These are phyloP conservation scores for Millerago galiae DNA, from an alignment of 805 yeast species.

Conservation along the genomic window DNA sequence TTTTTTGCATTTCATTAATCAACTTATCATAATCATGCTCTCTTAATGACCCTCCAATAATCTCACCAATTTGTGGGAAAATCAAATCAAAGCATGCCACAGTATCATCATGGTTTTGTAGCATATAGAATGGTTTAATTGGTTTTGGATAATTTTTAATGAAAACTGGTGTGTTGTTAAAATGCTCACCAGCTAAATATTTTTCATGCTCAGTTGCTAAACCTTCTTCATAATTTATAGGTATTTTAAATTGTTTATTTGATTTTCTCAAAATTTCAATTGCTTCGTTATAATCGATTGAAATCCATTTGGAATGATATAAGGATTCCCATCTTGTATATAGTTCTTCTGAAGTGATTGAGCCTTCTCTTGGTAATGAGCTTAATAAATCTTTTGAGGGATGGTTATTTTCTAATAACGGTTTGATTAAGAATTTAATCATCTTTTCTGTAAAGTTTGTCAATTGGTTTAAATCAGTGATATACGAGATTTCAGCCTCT, in stretches of 20 bases:
- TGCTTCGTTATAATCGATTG: constrained; percentile 74
- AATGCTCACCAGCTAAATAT: constrained; percentile 70
- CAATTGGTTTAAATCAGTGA: constrained; percentile 50
- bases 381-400: constrained; percentile 17
- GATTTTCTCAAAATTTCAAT: constrained; percentile 39
- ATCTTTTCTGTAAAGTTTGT: constrained; percentile 63
- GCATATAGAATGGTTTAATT: constrained; percentile 93
- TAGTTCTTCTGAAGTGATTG: constrained; percentile 31
- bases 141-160: constrained; percentile 79
- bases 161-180: constrained; percentile 64
- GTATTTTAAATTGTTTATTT: constrained; percentile 31
- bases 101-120: constrained; percentile 44
- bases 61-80: constrained; percentile 88
- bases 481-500: constrained; percentile 81
- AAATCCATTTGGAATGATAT: constrained; percentile 49
- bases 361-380: constrained; percentile 16
- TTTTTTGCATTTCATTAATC: constrained; percentile 38
- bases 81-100: constrained; percentile 89
- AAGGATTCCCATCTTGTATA: constrained; percentile 53
- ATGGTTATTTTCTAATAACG: constrained; percentile 23
- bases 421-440: constrained; percentile 46
- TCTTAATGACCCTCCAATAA: constrained; percentile 91
- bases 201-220: constrained; percentile 86
- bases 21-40: constrained; percentile 56
- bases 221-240: constrained; percentile 64